Evolutionary conservation across 352 stramenopile species (phyloP), one percentile per base, ranked within the genome.

Genomic region (Globisporangium polare): DNA sequence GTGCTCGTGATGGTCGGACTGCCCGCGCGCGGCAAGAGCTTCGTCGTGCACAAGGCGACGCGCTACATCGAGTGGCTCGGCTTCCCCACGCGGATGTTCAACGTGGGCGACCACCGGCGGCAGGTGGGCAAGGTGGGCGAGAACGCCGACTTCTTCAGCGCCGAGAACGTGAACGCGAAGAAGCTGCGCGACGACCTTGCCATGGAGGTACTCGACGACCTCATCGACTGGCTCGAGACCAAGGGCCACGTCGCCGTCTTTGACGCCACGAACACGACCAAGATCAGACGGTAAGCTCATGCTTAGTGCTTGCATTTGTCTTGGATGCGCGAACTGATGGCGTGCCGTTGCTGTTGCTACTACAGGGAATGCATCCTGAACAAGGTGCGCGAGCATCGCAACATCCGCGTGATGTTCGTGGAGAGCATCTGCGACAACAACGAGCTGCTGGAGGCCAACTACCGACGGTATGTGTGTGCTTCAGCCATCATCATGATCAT

Each of bases 201-300:
- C 10, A 91, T 92, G 73, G 72, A 79, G 52, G 81, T 92, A 31
- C 69, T 97, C 18, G 77, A 93, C 29, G 87, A 97, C 27, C 87
- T 98, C 63, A 75, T 98, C 24, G 73, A 90, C 35, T 98, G 92
- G 92, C 71, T 98, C 8, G 89, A 97, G 50, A 74, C 71, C 8
- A 78, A 96, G 39, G 86, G 90, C 64, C 84, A 98, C 66, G 90
- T 98, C 49, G 95, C 83, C 1, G 92, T 98, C 60, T 98, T 98
- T 67, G 95, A 98, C 72, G 95, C 95, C 7, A 98, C 95, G 39
- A 98, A 98, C 72, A 98, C 92, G 9, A 98, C 95, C 22, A 90
- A 92, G 57, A 57, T 79, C 55, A 74, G 82, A 35, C 72, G 82
- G 76, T 68, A 39, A 45, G 52, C 29, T 7, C 29, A 33, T 33